Percentiles rank a stretch among this genome's conserved stretches.
Conservation (phyloP, 2,329 filamentous ascomycete genomes). For the Tolypocladium paradoxum region DNA sequence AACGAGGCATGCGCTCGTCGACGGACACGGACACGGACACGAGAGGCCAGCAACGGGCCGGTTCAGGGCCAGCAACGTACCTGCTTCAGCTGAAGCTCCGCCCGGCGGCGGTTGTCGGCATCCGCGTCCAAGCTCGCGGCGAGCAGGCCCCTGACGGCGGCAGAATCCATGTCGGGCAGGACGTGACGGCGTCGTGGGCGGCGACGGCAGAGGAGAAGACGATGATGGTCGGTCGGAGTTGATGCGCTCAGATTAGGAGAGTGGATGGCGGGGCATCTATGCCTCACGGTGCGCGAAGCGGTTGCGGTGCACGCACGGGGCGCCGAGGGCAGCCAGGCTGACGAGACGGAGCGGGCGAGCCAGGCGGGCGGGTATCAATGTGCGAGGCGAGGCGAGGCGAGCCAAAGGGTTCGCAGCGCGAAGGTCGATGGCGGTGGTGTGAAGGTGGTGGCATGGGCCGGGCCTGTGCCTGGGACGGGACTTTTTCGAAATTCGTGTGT, state of each 20-base stretch:
- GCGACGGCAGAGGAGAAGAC: neutral
- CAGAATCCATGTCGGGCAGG: slow-evolving; percentile 53
- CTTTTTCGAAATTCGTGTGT: slow-evolving; percentile 2
- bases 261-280: slow-evolving; percentile 5
- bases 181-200: neutral
- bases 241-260: slow-evolving; percentile 3
- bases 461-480: neutral
- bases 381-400: neutral
- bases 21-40: neutral
- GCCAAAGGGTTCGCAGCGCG: neutral
- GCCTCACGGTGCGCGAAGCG: neutral
- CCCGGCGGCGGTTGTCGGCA: slow-evolving; percentile 62
- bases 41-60: neutral
- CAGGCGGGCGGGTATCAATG: neutral
- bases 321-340: neutral
- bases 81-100: slow-evolving; percentile 73
- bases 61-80: slow-evolving; percentile 34
- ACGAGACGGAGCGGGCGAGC: neutral
- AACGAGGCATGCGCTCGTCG: neutral
- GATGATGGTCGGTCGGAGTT: neutral
- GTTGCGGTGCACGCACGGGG: neutral
- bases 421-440: neutral
- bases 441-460: neutral
- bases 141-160: slow-evolving; percentile 65
- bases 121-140: slow-evolving; percentile 65